A percentile compares a stretch with the other conserved stretches of the same genome.
phyloP scores from a whole-genome alignment of 176 grass and related monocot genomes.

The Poa pratensis region DNA sequence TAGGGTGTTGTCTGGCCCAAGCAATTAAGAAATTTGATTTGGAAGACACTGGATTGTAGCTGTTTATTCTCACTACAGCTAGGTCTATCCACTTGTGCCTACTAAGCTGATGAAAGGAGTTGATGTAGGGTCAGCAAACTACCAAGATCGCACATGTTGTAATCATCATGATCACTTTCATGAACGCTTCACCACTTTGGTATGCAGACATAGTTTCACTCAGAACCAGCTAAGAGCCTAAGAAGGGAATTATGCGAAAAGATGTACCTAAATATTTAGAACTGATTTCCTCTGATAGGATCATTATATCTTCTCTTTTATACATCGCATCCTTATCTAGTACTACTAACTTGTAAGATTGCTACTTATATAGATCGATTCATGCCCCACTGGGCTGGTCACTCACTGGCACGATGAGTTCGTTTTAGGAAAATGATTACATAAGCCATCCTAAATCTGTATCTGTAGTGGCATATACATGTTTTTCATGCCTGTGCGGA shows the following conservation, averaged over 20 bases:
- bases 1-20: constrained; percentile 44
- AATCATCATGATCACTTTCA: constrained; percentile 42
- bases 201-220: constrained; percentile 12
- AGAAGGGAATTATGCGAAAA: constrained; percentile 1
- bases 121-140: constrained; percentile 37
- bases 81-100: constrained; percentile 38
- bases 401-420: not conserved
- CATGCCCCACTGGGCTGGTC: not conserved
- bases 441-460: not conserved
- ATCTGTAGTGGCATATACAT: not conserved
- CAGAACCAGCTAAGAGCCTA: not conserved
- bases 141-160: constrained; percentile 33
- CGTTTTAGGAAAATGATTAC: not conserved
- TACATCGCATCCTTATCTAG: not conserved
- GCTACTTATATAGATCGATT: not conserved
- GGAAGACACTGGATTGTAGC: constrained; percentile 27
- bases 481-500: not conserved
- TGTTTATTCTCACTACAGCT: constrained; percentile 54
- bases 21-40: constrained; percentile 48
- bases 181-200: constrained; percentile 25
- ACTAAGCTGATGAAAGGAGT: constrained; percentile 40
- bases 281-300: not conserved
- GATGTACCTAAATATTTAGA: constrained; percentile 10
- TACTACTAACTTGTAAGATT: not conserved
- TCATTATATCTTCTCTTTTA: not conserved